Base-by-base conservation (phyloP, 768 basidiomycete species). In the Pholiota microspora region DNA sequence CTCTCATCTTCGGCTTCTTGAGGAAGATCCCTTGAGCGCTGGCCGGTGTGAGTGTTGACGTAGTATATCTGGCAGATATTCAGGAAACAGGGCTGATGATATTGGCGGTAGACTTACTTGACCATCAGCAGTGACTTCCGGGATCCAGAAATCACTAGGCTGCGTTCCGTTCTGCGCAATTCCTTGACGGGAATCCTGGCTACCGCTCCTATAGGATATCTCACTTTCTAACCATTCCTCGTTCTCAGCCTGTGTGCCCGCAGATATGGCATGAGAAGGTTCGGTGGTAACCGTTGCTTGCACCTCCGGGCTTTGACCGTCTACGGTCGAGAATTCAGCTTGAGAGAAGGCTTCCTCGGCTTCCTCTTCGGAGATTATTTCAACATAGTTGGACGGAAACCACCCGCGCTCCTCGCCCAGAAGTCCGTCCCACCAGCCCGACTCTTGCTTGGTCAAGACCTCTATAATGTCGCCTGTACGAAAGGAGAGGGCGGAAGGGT, bases 401-500 rank as follows among this genome's bases (percentile, higher is more conserved):
- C 93, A 96, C 54, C 96, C 96, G 48, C 96, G 84, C 68, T 90
- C 88, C 51, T 92, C 89, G 45, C 86, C 84, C 18, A 97, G 78
- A 55, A 97, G 75, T 4, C 96, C 96, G 69, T 99, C 96, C 97
- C 95, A 98, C 96, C 96, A 99, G 13, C 96, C 96, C 4, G 91
- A 91, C 32, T 92, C 89, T 51, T 98, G 84, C 62, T 86, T 88
- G 9, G 89, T 91, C 50, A 96, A 79, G 56, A 98, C 93, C 69
- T 98, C 93, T 60, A 99, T 97, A 61, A 98, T 81, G 66, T 98
- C 94, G 59, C 86, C 89, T 61, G 82, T 84, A 58, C 69, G 77
- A 69, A 99, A 98, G 13, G 91, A 91, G 40, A 99, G 82, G 0
- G 96, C 90, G 2, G 94, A 93, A 40, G 83, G 77, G 62, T 98